Base-by-base conservation (phyloP, 2,329 filamentous ascomycete species). In the Monilinia fructicola region DNA sequence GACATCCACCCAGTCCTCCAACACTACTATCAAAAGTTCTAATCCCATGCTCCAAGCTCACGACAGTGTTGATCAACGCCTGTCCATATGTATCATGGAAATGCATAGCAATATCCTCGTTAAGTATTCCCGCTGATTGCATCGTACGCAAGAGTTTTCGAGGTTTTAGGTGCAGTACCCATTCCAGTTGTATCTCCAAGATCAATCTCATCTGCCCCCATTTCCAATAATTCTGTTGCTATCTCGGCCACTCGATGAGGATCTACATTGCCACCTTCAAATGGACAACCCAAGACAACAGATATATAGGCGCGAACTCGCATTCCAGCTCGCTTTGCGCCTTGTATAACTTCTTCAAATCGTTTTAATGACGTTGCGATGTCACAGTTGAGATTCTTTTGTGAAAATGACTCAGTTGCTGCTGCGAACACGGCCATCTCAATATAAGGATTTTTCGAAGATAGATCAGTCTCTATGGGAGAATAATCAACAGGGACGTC, bases 131-230 rank as follows among this genome's bases (percentile, higher is more conserved):
- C 1, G 89, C 90, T 1, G 86, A 84, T 11, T 82, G 78, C 78
- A 92, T 79, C 66, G 87, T 87, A 70, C 83, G 83, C 67, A 93
- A 80, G 56, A 93, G 79, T 66, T 86, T 86, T 84, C 65, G 82
- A 80, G 2, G 89, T 92, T 66, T 86, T 81, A 23, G 87, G 88
- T n/a, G 87, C 88, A 0, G 91, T 96, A 42, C 93, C 93, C 85
- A 96, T 93, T 23, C 93, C 93, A 0, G 93, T 94, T 0, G 93
- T 97, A 75, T 97, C 93, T 9, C 92, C 93, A 0, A 97, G 85
- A 1, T 90, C 91, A 71, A 97, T 93, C 81, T 97, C 92, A 75
- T 96, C 92, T 26, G 92, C 93, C 23, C 93, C 93, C 82, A 94
- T 91, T 74, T 93, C 90, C 1, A 97, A 82, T 59, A 97, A 79